Conservation (phyloP, 768 basidiomycete genomes). For the Hypholoma fasciculare region DNA sequence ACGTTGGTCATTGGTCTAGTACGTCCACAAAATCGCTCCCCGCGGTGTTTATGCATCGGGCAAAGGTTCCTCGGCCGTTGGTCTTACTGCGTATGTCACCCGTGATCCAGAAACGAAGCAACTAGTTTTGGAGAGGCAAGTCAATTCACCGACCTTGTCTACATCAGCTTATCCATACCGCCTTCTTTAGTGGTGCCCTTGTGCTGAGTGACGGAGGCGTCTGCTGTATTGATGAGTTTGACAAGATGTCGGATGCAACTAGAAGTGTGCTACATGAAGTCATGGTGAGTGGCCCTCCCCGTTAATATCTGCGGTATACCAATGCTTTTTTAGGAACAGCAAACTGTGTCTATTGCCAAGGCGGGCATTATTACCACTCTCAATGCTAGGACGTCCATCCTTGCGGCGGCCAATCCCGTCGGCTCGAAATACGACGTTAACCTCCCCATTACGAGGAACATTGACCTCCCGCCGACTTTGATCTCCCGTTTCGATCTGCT, state of each 20-base stretch:
- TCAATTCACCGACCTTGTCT: background rate
- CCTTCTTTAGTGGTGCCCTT: constrained; percentile 77
- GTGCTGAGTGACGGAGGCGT: constrained; percentile 96
- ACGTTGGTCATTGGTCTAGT: constrained; percentile 45
- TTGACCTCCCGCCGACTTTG: constrained; percentile 95
- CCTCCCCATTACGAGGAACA: constrained; percentile 91
- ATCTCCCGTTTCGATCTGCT: constrained; percentile 97
- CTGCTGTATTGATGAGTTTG: constrained; percentile 98
- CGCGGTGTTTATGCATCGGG: constrained; percentile 97
- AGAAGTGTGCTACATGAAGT: constrained; percentile 99
- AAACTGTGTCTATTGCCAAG: constrained; percentile 98
- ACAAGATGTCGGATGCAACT: constrained; percentile 98
- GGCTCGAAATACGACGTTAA: constrained; percentile 94
- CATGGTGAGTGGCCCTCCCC: constrained; percentile 57
- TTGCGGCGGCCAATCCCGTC: constrained; percentile 97
- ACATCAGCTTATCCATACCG: background rate
- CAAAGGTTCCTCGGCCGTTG: constrained; percentile 97
- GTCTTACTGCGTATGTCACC: constrained; percentile 97
- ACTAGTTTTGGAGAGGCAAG: constrained; percentile 91
- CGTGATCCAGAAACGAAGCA: constrained; percentile 98
- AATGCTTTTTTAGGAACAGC: constrained; percentile 76
- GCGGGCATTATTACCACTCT: constrained; percentile 98
- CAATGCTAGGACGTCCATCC: constrained; percentile 96
- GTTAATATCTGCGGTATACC: background rate
- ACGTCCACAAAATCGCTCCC: constrained; percentile 98